Evolutionary conservation across 225 moss, liverwort and hornwort genomes (phyloP), one percentile per base, ranked within the genome.

Genomic region (Pseudisothecium myosuroides): DNA sequence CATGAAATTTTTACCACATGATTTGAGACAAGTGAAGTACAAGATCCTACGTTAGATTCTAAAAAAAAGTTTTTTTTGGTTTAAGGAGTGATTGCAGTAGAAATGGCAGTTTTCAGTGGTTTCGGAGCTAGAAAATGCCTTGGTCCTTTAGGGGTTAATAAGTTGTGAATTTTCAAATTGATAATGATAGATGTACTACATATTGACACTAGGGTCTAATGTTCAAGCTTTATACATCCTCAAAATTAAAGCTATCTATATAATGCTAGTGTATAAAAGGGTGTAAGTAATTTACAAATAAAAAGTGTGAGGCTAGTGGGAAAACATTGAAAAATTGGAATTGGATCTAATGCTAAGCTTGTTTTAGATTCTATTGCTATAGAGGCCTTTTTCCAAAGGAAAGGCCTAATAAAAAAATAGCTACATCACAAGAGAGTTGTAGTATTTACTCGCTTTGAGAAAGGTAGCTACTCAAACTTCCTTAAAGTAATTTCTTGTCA

Each of bases 391-490:
- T 39, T 41, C 5, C 8, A 41, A 39, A 5, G 41, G 2, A 0
- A 71, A 43, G 15, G 15, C 9, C 5, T 15, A 15, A 27, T 8
- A 71, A 41, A 71, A 9, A 43, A 72, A 43, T 14, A 43, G 8
- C 9, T 43, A 43, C 9, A 26, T 3, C 27, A 27, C 1, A 1
- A 27, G 16, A 43, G 9, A 27, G 27, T 43, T 72, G 16, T 16
- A 72, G 1, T 9, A 27, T 10, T 41, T 17, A 27, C 5, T 72
- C 1, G 7, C 36, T 67, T 14, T 3, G 1, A 9, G 1, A 9
- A 26, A 71, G 26, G 26, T 71, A 39, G 69, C 14, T 41, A 71
- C 5, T 26, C 9, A 41, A 71, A 71, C 5, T 71, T 41, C 26
- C 0, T 26, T 9, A 26, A 69, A 13, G 41, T 39, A 41, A 8